These are phyloP conservation scores for Phalaenopsis equestris DNA, from an alignment of 106 monocot species.

Conservation along the genomic window DNA sequence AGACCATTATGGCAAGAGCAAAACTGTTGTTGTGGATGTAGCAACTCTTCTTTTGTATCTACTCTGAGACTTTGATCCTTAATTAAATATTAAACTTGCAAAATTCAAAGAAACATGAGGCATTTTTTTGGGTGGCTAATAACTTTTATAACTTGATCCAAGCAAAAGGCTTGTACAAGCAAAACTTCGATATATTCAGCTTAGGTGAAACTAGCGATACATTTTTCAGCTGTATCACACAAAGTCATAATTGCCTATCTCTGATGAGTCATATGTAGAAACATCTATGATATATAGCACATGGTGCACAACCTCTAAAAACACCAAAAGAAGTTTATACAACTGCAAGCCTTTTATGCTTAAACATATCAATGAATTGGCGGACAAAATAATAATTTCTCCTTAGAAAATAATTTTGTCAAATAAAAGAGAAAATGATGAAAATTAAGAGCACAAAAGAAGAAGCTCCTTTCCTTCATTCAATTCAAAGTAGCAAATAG, in stretches of 20 bases:
- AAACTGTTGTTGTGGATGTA: too few species aligned
- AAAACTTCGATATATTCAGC: neutral
- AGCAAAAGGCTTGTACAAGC: neutral
- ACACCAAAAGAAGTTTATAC: neutral
- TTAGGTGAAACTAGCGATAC: neutral
- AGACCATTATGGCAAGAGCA: too few species aligned
- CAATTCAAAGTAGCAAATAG: neutral
- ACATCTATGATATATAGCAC: neutral
- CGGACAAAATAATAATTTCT: neutral
- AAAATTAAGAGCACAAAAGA: neutral
- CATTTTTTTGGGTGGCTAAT: too few species aligned
- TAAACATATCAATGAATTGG: neutral
- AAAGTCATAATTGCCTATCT: neutral
- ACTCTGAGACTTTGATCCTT: too few species aligned
- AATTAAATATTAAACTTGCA: too few species aligned
- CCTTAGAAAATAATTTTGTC: neutral
- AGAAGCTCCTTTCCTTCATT: neutral
- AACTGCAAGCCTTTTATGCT: neutral
- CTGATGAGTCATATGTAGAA: neutral
- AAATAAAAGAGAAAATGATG: neutral
- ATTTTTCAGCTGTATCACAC: neutral
- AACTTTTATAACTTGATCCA: neutral
- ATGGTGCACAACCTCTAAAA: neutral
- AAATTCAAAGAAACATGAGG: too few species aligned
- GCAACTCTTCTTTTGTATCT: too few species aligned